These are phyloP conservation scores for Populus hybrid DNA, from an alignment of 441 rosid genomes.

Conservation along the genomic window DNA sequence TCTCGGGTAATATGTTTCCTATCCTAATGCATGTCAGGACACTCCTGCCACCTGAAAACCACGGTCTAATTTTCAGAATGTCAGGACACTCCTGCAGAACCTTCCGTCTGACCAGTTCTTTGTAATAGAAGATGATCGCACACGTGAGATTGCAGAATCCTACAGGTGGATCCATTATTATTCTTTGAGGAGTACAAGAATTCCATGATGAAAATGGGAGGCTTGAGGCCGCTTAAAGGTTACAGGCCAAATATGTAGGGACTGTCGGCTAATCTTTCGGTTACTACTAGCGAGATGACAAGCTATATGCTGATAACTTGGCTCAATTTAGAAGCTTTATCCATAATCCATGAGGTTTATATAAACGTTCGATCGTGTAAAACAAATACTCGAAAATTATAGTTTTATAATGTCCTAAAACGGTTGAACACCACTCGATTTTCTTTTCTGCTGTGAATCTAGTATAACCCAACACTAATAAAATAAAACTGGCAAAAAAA, in stretches of 20 bases:
- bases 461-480: not conserved
- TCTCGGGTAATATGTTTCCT: slow-evolving; percentile 41
- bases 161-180: slow-evolving; percentile 42
- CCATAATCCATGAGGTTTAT: not conserved
- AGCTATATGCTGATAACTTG: not conserved
- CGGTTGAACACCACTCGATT: not conserved
- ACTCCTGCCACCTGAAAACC: not conserved
- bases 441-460: no score
- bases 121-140: slow-evolving; percentile 36
- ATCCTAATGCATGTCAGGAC: not conserved
- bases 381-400: not conserved
- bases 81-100: not conserved
- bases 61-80: not conserved
- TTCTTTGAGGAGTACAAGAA: slow-evolving; percentile 67
- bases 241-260: slow-evolving; percentile 45
- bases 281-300: not conserved
- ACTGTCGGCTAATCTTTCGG: slow-evolving; percentile 27
- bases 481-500: not conserved
- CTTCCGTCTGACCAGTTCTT: slow-evolving; percentile 78
- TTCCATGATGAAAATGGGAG: slow-evolving; percentile 74
- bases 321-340: not conserved
- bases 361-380: not conserved
- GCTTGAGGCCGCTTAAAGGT: slow-evolving; percentile 27
- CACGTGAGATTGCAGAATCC: slow-evolving; percentile 47
- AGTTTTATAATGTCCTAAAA: not conserved